phyloP scores from a whole-genome alignment of 192 early-diverging fungal genomes.

The Backusella macrospora region DNA sequence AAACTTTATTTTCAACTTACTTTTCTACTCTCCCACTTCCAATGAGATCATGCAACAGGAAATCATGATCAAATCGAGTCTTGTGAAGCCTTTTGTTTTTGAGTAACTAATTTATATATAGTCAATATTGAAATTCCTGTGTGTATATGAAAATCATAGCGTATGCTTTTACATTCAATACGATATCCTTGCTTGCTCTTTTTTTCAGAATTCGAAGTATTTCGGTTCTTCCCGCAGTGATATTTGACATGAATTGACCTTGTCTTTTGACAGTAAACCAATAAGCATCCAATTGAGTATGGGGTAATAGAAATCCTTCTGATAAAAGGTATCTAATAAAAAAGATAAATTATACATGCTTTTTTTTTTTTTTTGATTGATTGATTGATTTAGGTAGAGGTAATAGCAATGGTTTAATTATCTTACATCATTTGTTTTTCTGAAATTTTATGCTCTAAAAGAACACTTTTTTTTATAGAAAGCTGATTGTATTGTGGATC shows the following conservation, averaged over 20 bases:
- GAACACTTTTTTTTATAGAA: slow-evolving; percentile 38
- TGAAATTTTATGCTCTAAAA: slow-evolving; percentile 29
- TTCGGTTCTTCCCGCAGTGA: slow-evolving; percentile 47
- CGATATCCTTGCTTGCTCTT: slow-evolving; percentile 47
- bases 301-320: slow-evolving; percentile 33
- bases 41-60: slow-evolving; percentile 50
- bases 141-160: neutral
- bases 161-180: slow-evolving; percentile 37
- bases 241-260: slow-evolving; percentile 47
- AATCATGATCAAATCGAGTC: slow-evolving; percentile 44
- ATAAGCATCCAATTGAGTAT: slow-evolving; percentile 39
- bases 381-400: neutral
- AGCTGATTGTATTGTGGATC: slow-evolving; percentile 34
- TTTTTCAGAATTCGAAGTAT: slow-evolving; percentile 47
- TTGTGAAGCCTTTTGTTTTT: slow-evolving; percentile 42
- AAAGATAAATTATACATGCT: neutral
- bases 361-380: too few species aligned
- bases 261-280: slow-evolving; percentile 46
- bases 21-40: slow-evolving; percentile 54
- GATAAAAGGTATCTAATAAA: slow-evolving; percentile 26
- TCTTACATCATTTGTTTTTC: slow-evolving; percentile 49
- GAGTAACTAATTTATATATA: slow-evolving; percentile 30
- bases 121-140: neutral
- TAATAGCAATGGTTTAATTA: neutral
- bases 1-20: slow-evolving; percentile 24